Evolutionary conservation across 129 eudicot species (phyloP), one percentile per base, ranked within the genome.

Genomic region (Sambucus nigra): DNA sequence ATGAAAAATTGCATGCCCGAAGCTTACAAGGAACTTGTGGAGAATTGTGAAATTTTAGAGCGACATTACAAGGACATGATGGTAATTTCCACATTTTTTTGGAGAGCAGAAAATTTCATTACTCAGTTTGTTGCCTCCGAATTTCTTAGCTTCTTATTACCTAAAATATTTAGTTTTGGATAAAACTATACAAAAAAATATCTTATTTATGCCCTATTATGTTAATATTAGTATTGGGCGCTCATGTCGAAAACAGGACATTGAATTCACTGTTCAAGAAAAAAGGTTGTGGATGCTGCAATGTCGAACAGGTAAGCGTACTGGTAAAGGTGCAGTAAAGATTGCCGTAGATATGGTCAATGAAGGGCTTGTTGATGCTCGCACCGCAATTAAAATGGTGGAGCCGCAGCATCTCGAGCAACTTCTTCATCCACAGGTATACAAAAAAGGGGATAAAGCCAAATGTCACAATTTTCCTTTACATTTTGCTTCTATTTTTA

Each of bases 351-450:
- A 92, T 25, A 76, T 92, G 99, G 99, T 82, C 41, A 86, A 66
- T 7, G 99, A 92, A 67, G 94, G 87, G 13, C 77, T 92, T 27
- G 69, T 87, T 35, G 94, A 92, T 70, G 46, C 78, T 53, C 76
- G 76, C 11, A 33, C 70, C 21, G 87, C 87, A 51, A 66, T 86
- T 46, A 86, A 75, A 76, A 86, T 79, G 88, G 99, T 92, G 21
- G 99, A 92, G 76, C 94, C 99, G 19, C 99, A 92, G 51, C 99
- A 92, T 78, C 87, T 92, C 9, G 99, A 92, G 48, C 99, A 92
- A 60, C 99, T 92, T 75, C 99, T 92, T 73, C 99, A 92, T 73
- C 99, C 96, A 17, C 99, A 92, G 88, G 99, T 92, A 71, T 21
- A n/a, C n/a, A n/a, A n/a, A n/a, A n/a, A n/a, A n/a, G n/a, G n/a